A percentile compares a stretch with the other conserved stretches of the same genome.
Evolutionary conservation across 495 filamentous ascomycete species (phyloP).

Genomic region (Tuber microsphaerosporum): DNA sequence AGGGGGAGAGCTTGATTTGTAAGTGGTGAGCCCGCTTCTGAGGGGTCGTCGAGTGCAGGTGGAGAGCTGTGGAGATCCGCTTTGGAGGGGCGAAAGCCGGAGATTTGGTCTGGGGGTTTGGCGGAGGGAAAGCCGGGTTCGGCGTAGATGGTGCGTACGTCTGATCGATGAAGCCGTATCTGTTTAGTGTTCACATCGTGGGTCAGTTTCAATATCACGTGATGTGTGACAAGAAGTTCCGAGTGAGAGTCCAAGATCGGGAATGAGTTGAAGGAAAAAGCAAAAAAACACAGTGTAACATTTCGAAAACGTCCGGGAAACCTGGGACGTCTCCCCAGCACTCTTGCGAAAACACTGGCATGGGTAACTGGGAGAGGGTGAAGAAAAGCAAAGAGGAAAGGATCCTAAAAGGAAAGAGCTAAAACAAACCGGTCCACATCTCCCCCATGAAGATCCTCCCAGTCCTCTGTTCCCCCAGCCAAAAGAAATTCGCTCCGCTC

Average conservation of each 20-base stretch:
- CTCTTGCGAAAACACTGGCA: background rate
- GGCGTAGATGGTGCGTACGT: slow-evolving; percentile 42
- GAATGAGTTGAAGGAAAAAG: background rate
- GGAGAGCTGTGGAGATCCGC: slow-evolving; percentile 43
- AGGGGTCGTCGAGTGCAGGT: slow-evolving; percentile 34
- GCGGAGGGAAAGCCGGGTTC: slow-evolving; percentile 11
- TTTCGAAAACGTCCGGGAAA: background rate
- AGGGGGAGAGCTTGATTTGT: slow-evolving; percentile 32
- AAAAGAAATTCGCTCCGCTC: slow-evolving; percentile 39
- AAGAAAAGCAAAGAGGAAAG: background rate
- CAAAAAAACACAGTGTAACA: background rate
- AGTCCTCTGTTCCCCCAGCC: slow-evolving; percentile 88
- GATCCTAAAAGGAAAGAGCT: background rate
- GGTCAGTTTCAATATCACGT: slow-evolving; percentile 21
- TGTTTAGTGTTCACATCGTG: slow-evolving; percentile 25
- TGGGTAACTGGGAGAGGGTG: background rate
- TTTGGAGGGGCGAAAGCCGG: slow-evolving; percentile 43
- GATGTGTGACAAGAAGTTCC: slow-evolving; percentile 6
- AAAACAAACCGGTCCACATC: slow-evolving; percentile 64
- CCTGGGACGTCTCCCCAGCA: background rate
- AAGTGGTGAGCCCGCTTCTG: slow-evolving; percentile 44
- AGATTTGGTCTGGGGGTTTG: slow-evolving; percentile 24
- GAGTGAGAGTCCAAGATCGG: slow-evolving; percentile 22
- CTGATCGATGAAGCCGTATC: slow-evolving; percentile 83
- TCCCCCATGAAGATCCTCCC: slow-evolving; percentile 78